Conservation (phyloP, 306 rosid species). For the Crotalaria pallida region DNA sequence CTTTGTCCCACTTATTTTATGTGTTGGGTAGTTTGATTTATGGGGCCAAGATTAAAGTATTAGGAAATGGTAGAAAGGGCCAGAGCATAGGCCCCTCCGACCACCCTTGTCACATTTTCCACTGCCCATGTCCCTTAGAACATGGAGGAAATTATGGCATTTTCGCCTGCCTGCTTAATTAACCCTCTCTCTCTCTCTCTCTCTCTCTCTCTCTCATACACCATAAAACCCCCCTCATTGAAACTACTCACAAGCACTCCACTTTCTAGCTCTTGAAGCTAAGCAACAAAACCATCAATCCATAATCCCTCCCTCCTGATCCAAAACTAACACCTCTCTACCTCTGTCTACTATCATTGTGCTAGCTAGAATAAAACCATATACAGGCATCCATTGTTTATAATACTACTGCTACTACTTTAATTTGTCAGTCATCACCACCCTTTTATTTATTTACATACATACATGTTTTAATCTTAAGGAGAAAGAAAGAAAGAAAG, state of each 20-base stretch:
- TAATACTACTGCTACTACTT: no score
- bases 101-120: slow-evolving; percentile 63
- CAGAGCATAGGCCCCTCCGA: slow-evolving; percentile 49
- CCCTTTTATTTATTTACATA: no score
- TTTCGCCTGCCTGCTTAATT: slow-evolving; percentile 24
- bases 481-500: slow-evolving; percentile 7
- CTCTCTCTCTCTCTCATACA: slow-evolving; percentile 19
- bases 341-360: no score
- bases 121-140: slow-evolving; percentile 72
- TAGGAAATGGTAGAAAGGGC: slow-evolving; percentile 46
- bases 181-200: slow-evolving; percentile 15
- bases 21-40: slow-evolving; percentile 21
- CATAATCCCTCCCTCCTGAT: no score
- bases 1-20: not conserved
- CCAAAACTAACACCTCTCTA: slow-evolving; percentile 41
- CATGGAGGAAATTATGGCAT: slow-evolving; percentile 96
- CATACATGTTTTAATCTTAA: not conserved
- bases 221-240: slow-evolving; percentile 29
- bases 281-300: slow-evolving; percentile 17
- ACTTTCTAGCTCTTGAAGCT: slow-evolving; percentile 45
- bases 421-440: not conserved
- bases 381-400: slow-evolving; percentile 11
- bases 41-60: slow-evolving; percentile 28
- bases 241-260: slow-evolving; percentile 19
- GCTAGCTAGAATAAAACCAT: no score